These are phyloP conservation scores for Penicillium nucicola DNA, from an alignment of 495 filamentous ascomycete species.

Conservation along the genomic window DNA sequence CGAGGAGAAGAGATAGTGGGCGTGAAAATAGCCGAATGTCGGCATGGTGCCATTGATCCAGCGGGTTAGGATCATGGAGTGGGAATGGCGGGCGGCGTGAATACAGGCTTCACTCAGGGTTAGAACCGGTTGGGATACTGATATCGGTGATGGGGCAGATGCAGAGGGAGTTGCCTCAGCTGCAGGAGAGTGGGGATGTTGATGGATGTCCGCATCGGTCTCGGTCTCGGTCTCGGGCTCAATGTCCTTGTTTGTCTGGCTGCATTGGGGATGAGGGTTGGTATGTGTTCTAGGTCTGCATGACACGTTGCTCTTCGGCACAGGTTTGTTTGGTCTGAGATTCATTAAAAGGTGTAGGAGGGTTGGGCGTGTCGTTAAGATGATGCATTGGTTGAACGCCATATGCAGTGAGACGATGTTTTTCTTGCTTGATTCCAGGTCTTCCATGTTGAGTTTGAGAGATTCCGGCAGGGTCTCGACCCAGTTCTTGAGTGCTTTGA, in stretches of 20 bases:
- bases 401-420: constrained; percentile 39
- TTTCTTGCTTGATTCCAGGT: constrained; percentile 38
- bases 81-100: constrained; percentile 41
- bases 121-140: constrained; percentile 38
- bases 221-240: not conserved
- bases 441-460: constrained; percentile 36
- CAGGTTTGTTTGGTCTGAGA: constrained; percentile 21
- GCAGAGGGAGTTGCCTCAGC: too few species aligned
- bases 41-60: constrained; percentile 46
- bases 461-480: constrained; percentile 42
- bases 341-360: constrained; percentile 41
- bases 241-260: not conserved
- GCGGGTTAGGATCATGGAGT: constrained; percentile 40
- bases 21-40: constrained; percentile 45
- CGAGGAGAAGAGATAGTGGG: constrained; percentile 46
- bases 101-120: constrained; percentile 46
- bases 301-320: too few species aligned
- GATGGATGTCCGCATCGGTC: too few species aligned
- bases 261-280: not conserved
- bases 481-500: constrained; percentile 45
- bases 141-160: not conserved
- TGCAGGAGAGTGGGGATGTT: not conserved
- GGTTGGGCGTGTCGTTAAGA: constrained; percentile 40
- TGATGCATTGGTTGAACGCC: constrained; percentile 44
- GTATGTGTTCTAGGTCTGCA: not conserved